These are phyloP conservation scores for Eucalyptus rudis DNA, from an alignment of 345 rosid species.

Conservation along the genomic window DNA sequence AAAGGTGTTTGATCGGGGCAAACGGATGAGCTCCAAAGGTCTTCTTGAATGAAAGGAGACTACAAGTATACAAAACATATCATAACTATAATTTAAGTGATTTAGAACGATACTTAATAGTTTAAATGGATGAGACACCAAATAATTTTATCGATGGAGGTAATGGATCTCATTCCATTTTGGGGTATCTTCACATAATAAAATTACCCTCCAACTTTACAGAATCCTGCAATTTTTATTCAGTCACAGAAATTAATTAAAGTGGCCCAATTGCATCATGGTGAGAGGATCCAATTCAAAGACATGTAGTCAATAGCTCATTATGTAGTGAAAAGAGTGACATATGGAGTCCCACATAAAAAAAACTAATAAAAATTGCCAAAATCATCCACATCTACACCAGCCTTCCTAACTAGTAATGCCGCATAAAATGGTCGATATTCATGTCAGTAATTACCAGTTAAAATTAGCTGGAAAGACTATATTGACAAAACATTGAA, in stretches of 20 bases:
- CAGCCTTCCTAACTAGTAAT: too few relatives aligned
- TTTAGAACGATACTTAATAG: not conserved
- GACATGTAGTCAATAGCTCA: not conserved
- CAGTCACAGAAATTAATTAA: not conserved
- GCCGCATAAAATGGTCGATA: accelerated
- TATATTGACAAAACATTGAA: too few relatives aligned
- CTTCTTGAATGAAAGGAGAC: not conserved
- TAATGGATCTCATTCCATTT: not conserved
- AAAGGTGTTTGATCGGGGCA: too few relatives aligned
- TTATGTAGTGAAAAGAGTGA: not conserved
- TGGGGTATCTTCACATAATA: not conserved
- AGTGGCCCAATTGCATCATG: not conserved
- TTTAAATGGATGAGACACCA: not conserved
- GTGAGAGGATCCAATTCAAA: not conserved
- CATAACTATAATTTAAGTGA: not conserved
- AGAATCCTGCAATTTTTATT: not conserved
- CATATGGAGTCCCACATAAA: not conserved
- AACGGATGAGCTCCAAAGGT: too few relatives aligned
- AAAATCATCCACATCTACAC: too few relatives aligned
- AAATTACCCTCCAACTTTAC: not conserved
- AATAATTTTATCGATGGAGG: not conserved
- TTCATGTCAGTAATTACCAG: too few relatives aligned
- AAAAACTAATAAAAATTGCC: too few relatives aligned
- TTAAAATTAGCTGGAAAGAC: too few relatives aligned
- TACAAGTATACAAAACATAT: not conserved